Conservation (phyloP, 2,329 filamentous ascomycete genomes). For the Penicillium sumatraense region DNA sequence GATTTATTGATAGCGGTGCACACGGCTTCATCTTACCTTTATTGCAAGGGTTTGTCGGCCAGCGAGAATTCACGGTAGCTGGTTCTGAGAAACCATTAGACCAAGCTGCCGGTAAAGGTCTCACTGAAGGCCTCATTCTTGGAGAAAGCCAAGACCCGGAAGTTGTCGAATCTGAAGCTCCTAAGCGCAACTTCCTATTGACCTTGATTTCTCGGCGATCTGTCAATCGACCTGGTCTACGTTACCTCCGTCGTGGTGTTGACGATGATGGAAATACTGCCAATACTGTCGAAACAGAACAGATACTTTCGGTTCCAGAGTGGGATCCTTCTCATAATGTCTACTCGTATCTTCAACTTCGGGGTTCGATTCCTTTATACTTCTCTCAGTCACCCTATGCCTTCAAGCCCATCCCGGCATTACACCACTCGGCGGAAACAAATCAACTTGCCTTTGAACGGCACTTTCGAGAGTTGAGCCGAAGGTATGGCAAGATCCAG, state of each 20-base stretch:
- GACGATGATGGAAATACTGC: constrained; percentile 88
- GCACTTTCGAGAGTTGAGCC: constrained; percentile 74
- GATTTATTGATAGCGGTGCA: constrained; percentile 75
- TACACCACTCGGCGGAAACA: constrained; percentile 78
- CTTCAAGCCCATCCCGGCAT: constrained; percentile 80
- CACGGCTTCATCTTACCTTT: constrained; percentile 76
- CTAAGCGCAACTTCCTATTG: constrained; percentile 67
- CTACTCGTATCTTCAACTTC: constrained; percentile 83
- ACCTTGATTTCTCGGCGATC: constrained; percentile 91
- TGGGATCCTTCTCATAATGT: constrained; percentile 67
- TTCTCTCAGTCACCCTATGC: constrained; percentile 95
- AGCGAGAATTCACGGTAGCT: constrained; percentile 77
- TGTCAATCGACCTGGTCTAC: constrained; percentile 80
- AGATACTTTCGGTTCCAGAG: constrained; percentile 75
- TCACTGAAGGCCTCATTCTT: constrained; percentile 33
- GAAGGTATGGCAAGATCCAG: constrained; percentile 76
- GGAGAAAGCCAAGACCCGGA: constrained; percentile 50
- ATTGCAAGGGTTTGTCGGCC: constrained; percentile 93
- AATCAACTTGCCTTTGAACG: constrained; percentile 78
- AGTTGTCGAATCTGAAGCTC: constrained; percentile 28
- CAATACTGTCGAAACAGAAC: constrained; percentile 93
- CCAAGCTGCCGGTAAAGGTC: constrained; percentile 18
- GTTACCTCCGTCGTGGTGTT: constrained; percentile 87
- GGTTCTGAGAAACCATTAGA: constrained; percentile 22
- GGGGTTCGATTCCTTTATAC: constrained; percentile 91